phyloP scores from a whole-genome alignment of 1,284 basidiomycete species.

The Mycosarcoma maydis region DNA sequence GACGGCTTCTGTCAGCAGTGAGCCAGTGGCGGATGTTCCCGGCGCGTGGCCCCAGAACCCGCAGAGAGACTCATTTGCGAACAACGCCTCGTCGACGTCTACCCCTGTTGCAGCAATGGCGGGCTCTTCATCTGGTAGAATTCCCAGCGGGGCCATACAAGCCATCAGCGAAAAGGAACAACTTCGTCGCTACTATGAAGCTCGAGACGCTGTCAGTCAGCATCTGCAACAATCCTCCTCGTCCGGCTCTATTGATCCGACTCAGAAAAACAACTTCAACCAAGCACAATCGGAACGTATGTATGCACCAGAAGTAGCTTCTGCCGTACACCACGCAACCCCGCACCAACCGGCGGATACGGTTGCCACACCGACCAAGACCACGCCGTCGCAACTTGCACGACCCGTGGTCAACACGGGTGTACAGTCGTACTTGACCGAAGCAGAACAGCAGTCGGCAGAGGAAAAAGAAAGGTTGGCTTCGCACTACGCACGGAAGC shows the following conservation, averaged over 20 bases:
- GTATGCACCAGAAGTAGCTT: conserved; percentile 33
- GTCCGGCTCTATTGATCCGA: background rate
- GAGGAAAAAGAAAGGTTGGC: conserved; percentile 43
- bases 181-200: conserved; percentile 54
- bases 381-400: background rate
- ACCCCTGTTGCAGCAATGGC: background rate
- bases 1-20: conserved; percentile 15
- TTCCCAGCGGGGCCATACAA: background rate
- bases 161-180: conserved; percentile 53
- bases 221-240: conserved; percentile 18
- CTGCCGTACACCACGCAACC: conserved; percentile 35
- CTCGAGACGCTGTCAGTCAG: conserved; percentile 49
- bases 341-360: conserved; percentile 39
- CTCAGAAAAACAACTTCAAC: background rate
- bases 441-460: conserved; percentile 38
- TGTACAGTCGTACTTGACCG: conserved; percentile 33
- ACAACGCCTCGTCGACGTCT: background rate
- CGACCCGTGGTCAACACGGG: background rate
- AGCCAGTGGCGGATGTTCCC: conserved; percentile 7
- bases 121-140: background rate
- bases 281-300: background rate
- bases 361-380: conserved; percentile 10
- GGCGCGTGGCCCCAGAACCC: conserved; percentile 16
- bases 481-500: conserved; percentile 42
- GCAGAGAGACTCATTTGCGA: background rate